These are phyloP conservation scores for Candida tallmaniae DNA, from an alignment of 805 yeast species.

Conservation along the genomic window DNA sequence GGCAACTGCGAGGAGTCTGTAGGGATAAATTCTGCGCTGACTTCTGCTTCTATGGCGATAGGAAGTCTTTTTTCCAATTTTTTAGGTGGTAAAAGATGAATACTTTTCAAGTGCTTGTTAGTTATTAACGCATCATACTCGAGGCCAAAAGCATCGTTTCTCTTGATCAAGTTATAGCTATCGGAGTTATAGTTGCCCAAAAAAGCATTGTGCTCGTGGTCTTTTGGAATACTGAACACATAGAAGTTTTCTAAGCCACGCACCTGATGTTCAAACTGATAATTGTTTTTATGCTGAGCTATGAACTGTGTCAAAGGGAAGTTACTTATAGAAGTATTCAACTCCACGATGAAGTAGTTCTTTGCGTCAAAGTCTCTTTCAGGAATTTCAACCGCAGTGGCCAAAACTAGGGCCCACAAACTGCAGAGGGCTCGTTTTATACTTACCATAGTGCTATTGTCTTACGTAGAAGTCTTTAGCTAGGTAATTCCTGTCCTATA, in stretches of 20 bases:
- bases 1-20: constrained; percentile 51
- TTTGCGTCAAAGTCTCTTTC: constrained; percentile 32
- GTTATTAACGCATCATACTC: constrained; percentile 21
- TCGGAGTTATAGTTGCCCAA: constrained; percentile 35
- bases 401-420: too few relatives aligned
- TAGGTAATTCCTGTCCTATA: too few relatives aligned
- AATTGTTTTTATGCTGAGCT: constrained; percentile 30
- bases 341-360: constrained; percentile 62
- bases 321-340: constrained; percentile 27
- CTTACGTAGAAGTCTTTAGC: too few relatives aligned
- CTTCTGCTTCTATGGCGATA: constrained; percentile 23
- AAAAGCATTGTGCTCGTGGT: constrained; percentile 26
- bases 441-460: too few relatives aligned
- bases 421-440: too few relatives aligned
- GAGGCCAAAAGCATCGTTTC: constrained; percentile 22
- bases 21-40: constrained; percentile 9
- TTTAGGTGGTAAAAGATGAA: constrained; percentile 54
- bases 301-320: constrained; percentile 32
- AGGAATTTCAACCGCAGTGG: constrained; percentile 11
- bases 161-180: constrained; percentile 21
- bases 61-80: constrained; percentile 56
- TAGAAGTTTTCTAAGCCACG: constrained; percentile 58
- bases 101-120: constrained; percentile 36
- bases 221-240: constrained; percentile 56
- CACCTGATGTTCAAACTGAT: constrained; percentile 57